Conservation (phyloP, 2,329 filamentous ascomycete species). For the Cercospora citrullina region DNA sequence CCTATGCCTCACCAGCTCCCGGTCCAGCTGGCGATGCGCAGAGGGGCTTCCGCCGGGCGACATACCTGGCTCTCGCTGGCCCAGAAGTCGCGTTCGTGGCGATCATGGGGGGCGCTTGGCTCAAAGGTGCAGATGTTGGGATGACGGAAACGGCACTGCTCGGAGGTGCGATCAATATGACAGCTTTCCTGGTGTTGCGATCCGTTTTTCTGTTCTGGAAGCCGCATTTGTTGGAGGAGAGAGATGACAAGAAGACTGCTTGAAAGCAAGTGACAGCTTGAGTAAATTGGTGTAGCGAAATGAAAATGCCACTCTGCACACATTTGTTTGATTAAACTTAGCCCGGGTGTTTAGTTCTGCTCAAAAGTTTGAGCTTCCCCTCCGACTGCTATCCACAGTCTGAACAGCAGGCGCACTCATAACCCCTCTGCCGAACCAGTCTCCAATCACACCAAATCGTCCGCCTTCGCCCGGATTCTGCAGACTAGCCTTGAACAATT, state of each 20-base stretch:
- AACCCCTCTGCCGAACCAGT: slow-evolving; percentile 93
- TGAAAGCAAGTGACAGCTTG: neutral
- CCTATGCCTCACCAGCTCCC: neutral
- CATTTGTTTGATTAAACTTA: neutral
- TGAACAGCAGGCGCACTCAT: slow-evolving; percentile 58
- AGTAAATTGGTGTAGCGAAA: slow-evolving; percentile 38
- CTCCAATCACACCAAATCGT: slow-evolving; percentile 84
- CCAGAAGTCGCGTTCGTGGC: neutral
- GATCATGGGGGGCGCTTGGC: slow-evolving; percentile 9
- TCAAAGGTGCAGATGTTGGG: slow-evolving; percentile 9
- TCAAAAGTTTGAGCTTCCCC: slow-evolving; percentile 1
- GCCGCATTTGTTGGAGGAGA: slow-evolving; percentile 13
- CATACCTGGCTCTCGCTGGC: slow-evolving; percentile 6
- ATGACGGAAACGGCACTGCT: slow-evolving; percentile 11
- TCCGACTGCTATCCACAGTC: neutral
- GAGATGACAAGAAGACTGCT: neutral
- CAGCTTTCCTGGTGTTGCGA: neutral
- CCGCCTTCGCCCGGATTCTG: slow-evolving; percentile 66
- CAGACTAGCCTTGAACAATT: slow-evolving; percentile 81
- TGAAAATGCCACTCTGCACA: slow-evolving; percentile 25
- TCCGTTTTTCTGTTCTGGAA: slow-evolving; percentile 12
- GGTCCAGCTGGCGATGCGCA: slow-evolving; percentile 10
- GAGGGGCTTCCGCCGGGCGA: slow-evolving; percentile 5
- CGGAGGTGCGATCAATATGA: slow-evolving; percentile 7
- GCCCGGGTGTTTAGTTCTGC: neutral